Conservation (phyloP, 2,329 filamentous ascomycete genomes). For the Ampelomyces quisqualis region DNA sequence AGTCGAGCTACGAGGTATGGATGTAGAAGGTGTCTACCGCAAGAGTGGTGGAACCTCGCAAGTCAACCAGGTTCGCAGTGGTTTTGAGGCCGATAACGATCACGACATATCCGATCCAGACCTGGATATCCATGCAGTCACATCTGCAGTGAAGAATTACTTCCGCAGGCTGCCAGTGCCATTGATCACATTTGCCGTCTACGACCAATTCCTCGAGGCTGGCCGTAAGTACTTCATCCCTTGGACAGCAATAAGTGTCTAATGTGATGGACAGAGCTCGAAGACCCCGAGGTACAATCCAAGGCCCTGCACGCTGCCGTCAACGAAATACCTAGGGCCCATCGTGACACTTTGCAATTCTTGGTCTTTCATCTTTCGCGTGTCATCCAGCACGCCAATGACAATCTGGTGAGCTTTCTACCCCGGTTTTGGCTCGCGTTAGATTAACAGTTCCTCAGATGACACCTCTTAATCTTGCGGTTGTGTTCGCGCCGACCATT, state of each 20-base stretch:
- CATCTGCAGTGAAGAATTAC: slow-evolving; percentile 94
- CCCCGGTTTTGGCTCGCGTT: background rate
- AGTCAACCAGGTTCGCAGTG: slow-evolving; percentile 84
- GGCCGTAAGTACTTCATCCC: slow-evolving; percentile 57
- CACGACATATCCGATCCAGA: slow-evolving; percentile 92
- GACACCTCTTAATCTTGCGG: slow-evolving; percentile 93
- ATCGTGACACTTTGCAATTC: slow-evolving; percentile 88
- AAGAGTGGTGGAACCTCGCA: slow-evolving; percentile 94
- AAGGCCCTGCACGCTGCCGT: slow-evolving; percentile 72
- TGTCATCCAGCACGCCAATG: slow-evolving; percentile 76
- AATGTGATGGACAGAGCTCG: slow-evolving; percentile 54
- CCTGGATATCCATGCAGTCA: slow-evolving; percentile 93
- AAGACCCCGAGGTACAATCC: slow-evolving; percentile 51
- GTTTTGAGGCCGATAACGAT: slow-evolving; percentile 82
- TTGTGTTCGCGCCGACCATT: slow-evolving; percentile 96
- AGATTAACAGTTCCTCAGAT: slow-evolving; percentile 58
- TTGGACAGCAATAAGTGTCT: slow-evolving; percentile 2
- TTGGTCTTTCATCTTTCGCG: slow-evolving; percentile 89
- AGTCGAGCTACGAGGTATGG: slow-evolving; percentile 94
- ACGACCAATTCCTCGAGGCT: slow-evolving; percentile 83
- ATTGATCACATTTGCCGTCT: slow-evolving; percentile 87
- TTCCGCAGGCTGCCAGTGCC: slow-evolving; percentile 90
- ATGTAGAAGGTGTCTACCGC: slow-evolving; percentile 94
- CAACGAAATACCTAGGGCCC: slow-evolving; percentile 74
- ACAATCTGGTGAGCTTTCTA: slow-evolving; percentile 70